Base-by-base conservation (phyloP, 176 grass and related monocot genomes). In the Carex littledalei region DNA sequence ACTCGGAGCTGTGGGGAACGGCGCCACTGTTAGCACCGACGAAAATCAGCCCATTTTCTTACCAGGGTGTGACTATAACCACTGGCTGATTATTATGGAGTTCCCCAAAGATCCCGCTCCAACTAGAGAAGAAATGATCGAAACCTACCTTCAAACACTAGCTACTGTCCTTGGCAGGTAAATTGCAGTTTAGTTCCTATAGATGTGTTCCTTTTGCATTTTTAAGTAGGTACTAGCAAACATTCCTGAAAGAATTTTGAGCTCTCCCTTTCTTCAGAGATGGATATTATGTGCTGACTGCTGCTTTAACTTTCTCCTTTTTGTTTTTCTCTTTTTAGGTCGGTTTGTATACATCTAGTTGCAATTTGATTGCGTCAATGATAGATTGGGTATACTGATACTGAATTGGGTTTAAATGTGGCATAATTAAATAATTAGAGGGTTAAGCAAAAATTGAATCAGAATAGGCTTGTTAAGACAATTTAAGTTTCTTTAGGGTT, bases 21-120 rank as follows among this genome's bases (percentile, higher is more conserved):
- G 80, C 84, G 37, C 49, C 56, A 9, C 68, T n/a, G 52, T 18
- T 22, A 5, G 83, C 1, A 70, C 22, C 10, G 95, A 98, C 18
- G 89, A 92, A 78, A 90, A 91, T 85, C 92, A 98, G 84, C 91
- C 95, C 24, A 98, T 98, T 76, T 86, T 98, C 7, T 91, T 98
- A 69, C 95, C 95, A 1, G 95, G 95, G 15, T 98, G 95, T 86
- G 95, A 98, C 71, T 94, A 98, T 90, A 98, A 94, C 89, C 95
- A 98, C 87, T 94, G 95, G 95, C 83, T 98, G 32, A 94, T 98
- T 81, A 93, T 98, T 31, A 98, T 98, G 95, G 95, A 98, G 88
- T 98, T 98, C 79, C 95, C 95, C 34, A 94, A 98, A 88, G 95
- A 98, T 80, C 95, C 95, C 26, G 95, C 91, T 5, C 95, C 95